phyloP scores from a whole-genome alignment of 2,329 filamentous ascomycete species.

The Clarireedia paspali region DNA sequence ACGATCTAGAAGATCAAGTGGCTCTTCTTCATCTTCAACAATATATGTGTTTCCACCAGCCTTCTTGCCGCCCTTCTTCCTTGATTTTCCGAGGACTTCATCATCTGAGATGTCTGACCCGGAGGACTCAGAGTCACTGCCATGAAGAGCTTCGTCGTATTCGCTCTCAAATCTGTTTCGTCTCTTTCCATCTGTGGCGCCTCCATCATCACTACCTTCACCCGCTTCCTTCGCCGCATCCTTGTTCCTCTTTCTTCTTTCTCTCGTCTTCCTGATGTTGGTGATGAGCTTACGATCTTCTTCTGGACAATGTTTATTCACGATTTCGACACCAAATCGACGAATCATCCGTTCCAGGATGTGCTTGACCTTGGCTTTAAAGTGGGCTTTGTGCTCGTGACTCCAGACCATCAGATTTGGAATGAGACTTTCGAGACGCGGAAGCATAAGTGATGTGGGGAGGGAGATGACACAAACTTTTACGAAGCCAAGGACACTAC shows the following conservation, averaged over 20 bases:
- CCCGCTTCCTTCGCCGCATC: constrained; percentile 53
- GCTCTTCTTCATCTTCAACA: constrained; percentile 88
- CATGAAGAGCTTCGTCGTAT: constrained; percentile 90
- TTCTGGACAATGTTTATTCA: constrained; percentile 77
- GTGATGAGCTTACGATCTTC: constrained; percentile 81
- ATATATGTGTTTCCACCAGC: constrained; percentile 68
- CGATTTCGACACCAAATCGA: constrained; percentile 74
- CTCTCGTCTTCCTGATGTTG: constrained; percentile 93
- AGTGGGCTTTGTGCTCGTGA: constrained; percentile 95
- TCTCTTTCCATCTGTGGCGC: constrained; percentile 38
- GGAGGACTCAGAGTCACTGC: constrained; percentile 44
- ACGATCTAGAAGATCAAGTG: constrained; percentile 85
- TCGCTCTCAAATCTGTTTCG: constrained; percentile 76
- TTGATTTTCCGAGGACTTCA: constrained; percentile 41
- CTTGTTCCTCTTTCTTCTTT: constrained; percentile 86
- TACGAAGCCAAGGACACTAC: constrained; percentile 89
- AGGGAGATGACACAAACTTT: constrained; percentile 90
- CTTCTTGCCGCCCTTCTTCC: constrained; percentile 43
- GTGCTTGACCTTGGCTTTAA: constrained; percentile 96
- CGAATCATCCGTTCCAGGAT: constrained; percentile 92
- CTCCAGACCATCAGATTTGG: constrained; percentile 93
- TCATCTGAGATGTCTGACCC: constrained; percentile 57
- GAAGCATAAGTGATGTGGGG: constrained; percentile 69
- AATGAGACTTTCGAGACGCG: constrained; percentile 68
- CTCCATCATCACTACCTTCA: constrained; percentile 49